Evolutionary conservation across 2,329 filamentous ascomycete genomes (phyloP), one percentile per base, ranked within the genome.

Genomic region (Calonectria pteridis): DNA sequence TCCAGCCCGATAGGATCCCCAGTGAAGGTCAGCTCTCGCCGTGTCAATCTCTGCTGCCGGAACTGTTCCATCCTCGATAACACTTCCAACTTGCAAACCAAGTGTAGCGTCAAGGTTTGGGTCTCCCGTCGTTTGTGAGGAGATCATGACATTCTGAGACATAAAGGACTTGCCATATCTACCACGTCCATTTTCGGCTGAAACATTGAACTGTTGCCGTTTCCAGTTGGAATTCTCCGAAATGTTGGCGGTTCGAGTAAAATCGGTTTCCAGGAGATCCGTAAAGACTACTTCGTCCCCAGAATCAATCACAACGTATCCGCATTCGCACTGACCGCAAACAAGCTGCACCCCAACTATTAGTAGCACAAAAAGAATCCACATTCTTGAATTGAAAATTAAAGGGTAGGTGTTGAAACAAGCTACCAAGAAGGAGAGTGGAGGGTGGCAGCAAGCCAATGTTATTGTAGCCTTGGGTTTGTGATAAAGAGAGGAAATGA

Each of bases 221-320:
- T 85, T 81, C 94, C 94, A 96, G 75, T 92, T 89, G 3, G 88
- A 85, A 77, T 91, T 86, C 6, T 85, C 79, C 20, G 86, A 84
- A 59, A 91, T 84, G 69, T 89, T 82, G 13, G 84, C 77, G 46
- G 90, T 80, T 73, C 90, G 90, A 4, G 91, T 85, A 80, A 96
- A 96, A 84, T 96, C 92, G 26, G 93, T 93, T 81, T 95, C 94
- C 66, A 94, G 83, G 14, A 92, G 81, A 73, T 95, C 91, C 3
- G 93, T 94, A 82, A 94, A 95, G 67, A 93, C 80, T 50, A 87
- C 84, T 59, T 83, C 79, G 5, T 81, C 76, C 33, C 84, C 83
- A 58, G 84, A 80, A n/a, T 85, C 87, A 49, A 70, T 33, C 55
- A 92, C 83, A 4, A 89, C 89, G 82, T 95, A 96, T 66, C 94